Conservation (phyloP, 2,329 filamentous ascomycete genomes). For the Ophiostoma populinum region DNA sequence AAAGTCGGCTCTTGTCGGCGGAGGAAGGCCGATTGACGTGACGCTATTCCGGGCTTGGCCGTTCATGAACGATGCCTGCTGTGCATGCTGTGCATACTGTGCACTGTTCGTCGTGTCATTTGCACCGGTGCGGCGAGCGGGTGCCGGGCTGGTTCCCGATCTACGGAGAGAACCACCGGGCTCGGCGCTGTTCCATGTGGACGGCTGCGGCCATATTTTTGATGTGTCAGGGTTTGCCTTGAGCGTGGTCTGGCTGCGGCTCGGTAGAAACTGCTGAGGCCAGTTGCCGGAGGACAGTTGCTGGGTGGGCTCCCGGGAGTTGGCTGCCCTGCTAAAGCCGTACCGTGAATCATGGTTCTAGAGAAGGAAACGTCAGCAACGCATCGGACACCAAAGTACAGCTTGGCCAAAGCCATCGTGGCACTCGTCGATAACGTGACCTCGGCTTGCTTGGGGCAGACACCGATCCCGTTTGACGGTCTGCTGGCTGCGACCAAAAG, state of each 20-base stretch:
- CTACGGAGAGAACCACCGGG: background rate
- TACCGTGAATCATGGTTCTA: too few relatives aligned
- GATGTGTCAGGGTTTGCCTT: background rate
- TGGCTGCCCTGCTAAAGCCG: too few relatives aligned
- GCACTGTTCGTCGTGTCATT: background rate
- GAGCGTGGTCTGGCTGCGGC: background rate
- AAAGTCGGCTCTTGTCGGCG: background rate
- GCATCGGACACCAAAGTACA: too few relatives aligned
- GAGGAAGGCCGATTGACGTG: background rate
- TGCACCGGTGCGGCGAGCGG: background rate
- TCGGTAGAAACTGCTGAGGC: too few relatives aligned
- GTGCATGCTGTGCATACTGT: background rate
- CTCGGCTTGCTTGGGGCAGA: too few relatives aligned
- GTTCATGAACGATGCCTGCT: background rate
- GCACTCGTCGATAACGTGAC: too few relatives aligned
- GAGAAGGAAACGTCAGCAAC: too few relatives aligned
- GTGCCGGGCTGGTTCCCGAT: background rate
- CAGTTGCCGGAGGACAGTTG: background rate
- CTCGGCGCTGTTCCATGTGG: background rate
- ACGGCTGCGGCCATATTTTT: background rate
- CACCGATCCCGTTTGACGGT: too few relatives aligned
- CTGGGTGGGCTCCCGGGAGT: too few relatives aligned
- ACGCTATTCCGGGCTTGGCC: background rate
- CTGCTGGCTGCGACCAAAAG: too few relatives aligned
- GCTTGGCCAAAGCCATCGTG: too few relatives aligned